phyloP scores from a whole-genome alignment of 768 basidiomycete species.

The Dictyophora rubrovolvata region DNA sequence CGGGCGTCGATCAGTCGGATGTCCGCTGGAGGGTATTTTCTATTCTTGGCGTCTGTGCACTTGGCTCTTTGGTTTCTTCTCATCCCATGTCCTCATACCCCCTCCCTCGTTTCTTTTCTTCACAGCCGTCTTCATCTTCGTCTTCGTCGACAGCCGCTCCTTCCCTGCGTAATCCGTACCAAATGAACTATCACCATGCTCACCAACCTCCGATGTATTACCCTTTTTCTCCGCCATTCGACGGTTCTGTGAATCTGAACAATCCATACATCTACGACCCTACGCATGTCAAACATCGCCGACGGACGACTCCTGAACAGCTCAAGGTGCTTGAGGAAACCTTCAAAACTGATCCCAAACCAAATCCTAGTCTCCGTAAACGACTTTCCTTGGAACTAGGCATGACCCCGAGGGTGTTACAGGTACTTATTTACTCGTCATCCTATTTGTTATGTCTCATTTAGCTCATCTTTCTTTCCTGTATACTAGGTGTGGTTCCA shows the following conservation, averaged over 20 bases:
- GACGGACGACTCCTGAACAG: conserved; percentile 81
- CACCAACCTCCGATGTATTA: conserved; percentile 31
- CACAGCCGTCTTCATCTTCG: conserved; percentile 12
- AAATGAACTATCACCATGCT: conserved; percentile 20
- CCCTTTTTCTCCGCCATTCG: conserved; percentile 41
- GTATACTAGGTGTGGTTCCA: conserved; percentile 76
- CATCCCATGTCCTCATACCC: conserved; percentile 21
- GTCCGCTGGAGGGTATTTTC: neutral
- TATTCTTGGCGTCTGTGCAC: neutral
- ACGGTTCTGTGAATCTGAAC: conserved; percentile 69
- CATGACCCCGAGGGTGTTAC: conserved; percentile 92
- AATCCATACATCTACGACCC: conserved; percentile 84
- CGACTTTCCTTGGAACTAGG: conserved; percentile 71
- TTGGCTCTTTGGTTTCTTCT: conserved; percentile 19
- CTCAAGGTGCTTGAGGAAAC: conserved; percentile 82
- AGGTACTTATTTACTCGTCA: conserved; percentile 40
- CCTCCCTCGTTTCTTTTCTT: conserved; percentile 27
- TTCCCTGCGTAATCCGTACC: conserved; percentile 15
- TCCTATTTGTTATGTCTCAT: neutral
- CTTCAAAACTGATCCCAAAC: conserved; percentile 85
- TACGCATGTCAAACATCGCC: conserved; percentile 90
- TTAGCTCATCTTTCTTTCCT: neutral
- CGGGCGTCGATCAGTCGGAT: neutral
- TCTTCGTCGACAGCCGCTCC: conserved; percentile 17
- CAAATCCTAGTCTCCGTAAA: conserved; percentile 72